Evolutionary conservation across 2,329 filamentous ascomycete species (phyloP).

Genomic region (Alternaria brassicicola): DNA sequence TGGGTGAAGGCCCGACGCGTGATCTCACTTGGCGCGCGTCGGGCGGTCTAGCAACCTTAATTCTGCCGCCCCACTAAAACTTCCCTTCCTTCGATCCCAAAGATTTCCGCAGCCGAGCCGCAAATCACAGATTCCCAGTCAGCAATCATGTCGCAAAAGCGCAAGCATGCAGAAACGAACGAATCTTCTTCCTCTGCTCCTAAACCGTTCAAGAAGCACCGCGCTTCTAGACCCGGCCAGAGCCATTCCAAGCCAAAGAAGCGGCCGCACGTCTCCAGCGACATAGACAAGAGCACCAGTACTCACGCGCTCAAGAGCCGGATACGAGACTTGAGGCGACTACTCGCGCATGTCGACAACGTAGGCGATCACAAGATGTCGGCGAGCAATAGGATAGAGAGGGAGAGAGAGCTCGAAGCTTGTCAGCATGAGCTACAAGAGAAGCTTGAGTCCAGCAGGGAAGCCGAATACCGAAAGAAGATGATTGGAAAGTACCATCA

Average conservation of each 20-base stretch:
- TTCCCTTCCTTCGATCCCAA: slow-evolving; percentile 19
- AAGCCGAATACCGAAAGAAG: slow-evolving; percentile 66
- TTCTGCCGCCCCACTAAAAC: slow-evolving; percentile 44
- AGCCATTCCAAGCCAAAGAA: slow-evolving; percentile 22
- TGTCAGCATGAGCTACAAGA: slow-evolving; percentile 67
- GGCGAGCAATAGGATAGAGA: slow-evolving; percentile 69
- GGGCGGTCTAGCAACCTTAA: slow-evolving; percentile 23
- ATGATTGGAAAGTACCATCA: slow-evolving; percentile 84
- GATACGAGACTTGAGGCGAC: slow-evolving; percentile 70
- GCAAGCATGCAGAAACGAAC: slow-evolving; percentile 37
- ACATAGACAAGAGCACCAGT: slow-evolving; percentile 37
- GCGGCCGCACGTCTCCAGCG: slow-evolving; percentile 29
- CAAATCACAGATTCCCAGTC: neutral
- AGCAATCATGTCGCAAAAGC: slow-evolving; percentile 44
- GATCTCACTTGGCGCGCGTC: slow-evolving; percentile 26
- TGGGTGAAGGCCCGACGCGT: slow-evolving; percentile 29
- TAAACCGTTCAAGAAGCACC: slow-evolving; percentile 33
- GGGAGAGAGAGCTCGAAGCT: slow-evolving; percentile 73
- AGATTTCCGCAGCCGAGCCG: slow-evolving; percentile 7
- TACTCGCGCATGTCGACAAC: slow-evolving; percentile 63
- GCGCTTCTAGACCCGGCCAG: slow-evolving; percentile 26
- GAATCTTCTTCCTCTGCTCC: slow-evolving; percentile 19
- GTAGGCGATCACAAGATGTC: slow-evolving; percentile 61
- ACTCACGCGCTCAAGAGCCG: slow-evolving; percentile 72
- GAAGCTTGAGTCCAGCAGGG: slow-evolving; percentile 52